Evolutionary conservation across 331 rosid species (phyloP), one percentile per base, ranked within the genome.

Genomic region (Cydonia oblonga): DNA sequence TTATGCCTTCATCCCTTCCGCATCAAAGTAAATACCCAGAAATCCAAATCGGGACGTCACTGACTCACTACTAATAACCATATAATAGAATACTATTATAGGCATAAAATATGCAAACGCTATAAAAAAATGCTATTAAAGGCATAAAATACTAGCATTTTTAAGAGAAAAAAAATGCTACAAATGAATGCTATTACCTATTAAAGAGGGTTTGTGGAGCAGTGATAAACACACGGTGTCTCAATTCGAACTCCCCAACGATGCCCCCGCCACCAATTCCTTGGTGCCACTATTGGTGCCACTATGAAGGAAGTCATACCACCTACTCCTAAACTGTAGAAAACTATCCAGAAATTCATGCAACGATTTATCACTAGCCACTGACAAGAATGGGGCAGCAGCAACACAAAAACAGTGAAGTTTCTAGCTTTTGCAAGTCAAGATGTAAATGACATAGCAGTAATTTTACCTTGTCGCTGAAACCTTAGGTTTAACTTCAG

Each of bases 321-420:
- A 95, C 75, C 99, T 84, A 77, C 88, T 88, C 82, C 97, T 88
- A 79, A 95, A 91, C 66, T 88, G 87, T 46, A 91, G 84, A 67
- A 89, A 95, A 83, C 97, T 90, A 67, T 95, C 96, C 75, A 95
- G 81, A 83, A 95, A 87, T 80, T 84, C 99, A 78, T 83, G 97
- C 76, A 95, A 75, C 66, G 97, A 95, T 38, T 85, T 64, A 64
- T 95, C 96, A 67, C 79, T 78, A 58, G 92, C 96, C 84, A 90
- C 99, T 95, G 88, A 74, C 60, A 81, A 84, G 20, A 29, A 68
- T 53, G 0, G 69, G 24, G 29, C 53, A 38, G 44, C 40, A 57
- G 5, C 3, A 44, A 25, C 3, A 42, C 32, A 49, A 20, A 56
- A 53, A 26, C 16, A 28, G 7, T 4, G 18, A 60, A 15, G 65